Evolutionary conservation across 108 stramenopile species (phyloP), one percentile per base, ranked within the genome.

Genomic region (Cafeteria roenbergensis): DNA sequence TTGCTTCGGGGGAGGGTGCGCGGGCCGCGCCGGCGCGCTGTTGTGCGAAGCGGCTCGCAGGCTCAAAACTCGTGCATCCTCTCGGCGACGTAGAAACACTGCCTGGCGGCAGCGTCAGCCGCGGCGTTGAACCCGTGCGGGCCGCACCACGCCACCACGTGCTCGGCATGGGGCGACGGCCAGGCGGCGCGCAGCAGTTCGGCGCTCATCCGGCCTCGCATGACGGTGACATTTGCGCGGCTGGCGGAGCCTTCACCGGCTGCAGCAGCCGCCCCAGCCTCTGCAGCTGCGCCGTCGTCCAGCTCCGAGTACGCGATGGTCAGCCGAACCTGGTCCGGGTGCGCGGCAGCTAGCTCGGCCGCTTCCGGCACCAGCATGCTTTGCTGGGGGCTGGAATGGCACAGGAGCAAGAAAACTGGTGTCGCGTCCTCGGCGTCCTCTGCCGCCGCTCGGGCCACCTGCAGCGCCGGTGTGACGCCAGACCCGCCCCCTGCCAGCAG

Each of bases 401-500:
- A 3, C 20, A 35, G 17, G 24, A 61, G 9, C 21, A 61, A 2
- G 59, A 29, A 22, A 21, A 61, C 30, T 2, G 59, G 59, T 1
- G 37, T 61, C 12, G 12, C 57, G 59, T 35, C 37, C 34, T 35
- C 34, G 8, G 59, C 22, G 22, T 38, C 59, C 36, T 9, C 22
- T 2, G 34, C 36, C 29, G n/a, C 34, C 22, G 37, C 34, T 27
- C 3, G 24, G 21, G n/a, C 24, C 8, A 61, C 21, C 37, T 61
- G 59, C 37, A 61, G 22, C 9, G 30, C 22, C 17, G 59, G 59
- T 21, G 59, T 61, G 37, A 61, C 59, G 30, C 59, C 59, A 22
- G 20, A 29, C 17, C 59, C 59, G 2, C 22, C 59, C 8, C 29
- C 59, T 3, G 37, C 59, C 36, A 61, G 59, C 8, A 9, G n/a